Evolutionary conservation across 2,329 filamentous ascomycete genomes (phyloP), one percentile per base, ranked within the genome.

Genomic region (Hypoxylon sp.): DNA sequence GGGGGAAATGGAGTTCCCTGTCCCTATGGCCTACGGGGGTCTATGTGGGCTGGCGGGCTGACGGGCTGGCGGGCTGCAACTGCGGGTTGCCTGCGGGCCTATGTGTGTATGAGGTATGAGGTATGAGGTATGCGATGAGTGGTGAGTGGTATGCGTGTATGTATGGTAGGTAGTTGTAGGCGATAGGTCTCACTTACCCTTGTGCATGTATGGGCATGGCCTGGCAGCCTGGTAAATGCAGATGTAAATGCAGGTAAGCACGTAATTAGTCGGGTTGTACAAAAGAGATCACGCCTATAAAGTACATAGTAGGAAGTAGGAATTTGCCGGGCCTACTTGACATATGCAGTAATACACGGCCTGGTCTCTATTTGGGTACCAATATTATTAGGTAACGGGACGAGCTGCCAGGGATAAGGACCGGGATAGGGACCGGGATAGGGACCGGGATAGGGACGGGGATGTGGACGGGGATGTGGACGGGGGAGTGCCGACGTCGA

Each of bases 301-400:
- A 6, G n/a, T n/a, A n/a, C n/a, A n/a, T n/a, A n/a, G n/a, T n/a
- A n/a, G n/a, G n/a, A n/a, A n/a, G 44, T 32, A 56, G 39, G 41
- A 52, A 56, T 59, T 47, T 63, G 50, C 60, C 60, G 28, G 49
- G 37, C 11, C 32, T 50, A 54, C 43, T 55, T 37, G 17, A 32
- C 37, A 17, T 41, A 34, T 32, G 20, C 20, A 32, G 32, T 15
- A n/a, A 37, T n/a, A 10, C 13, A 37, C 32, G 32, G 32, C 13
- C 11, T 13, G 7, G 11, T 32, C 30, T 32, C 30, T 32, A 43
- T 17, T 52, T 54, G 30, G 41, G 28, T 58, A 37, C 54, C 51
- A 56, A 32, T 17, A 34, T 59, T 39, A 52, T 59, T 48, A 56
- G 34, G 28, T 55, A 62, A 26, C 46, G 52, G 41, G 11, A 47